Conservation (phyloP, 306 rosid species). For the Quercus agrifolia region DNA sequence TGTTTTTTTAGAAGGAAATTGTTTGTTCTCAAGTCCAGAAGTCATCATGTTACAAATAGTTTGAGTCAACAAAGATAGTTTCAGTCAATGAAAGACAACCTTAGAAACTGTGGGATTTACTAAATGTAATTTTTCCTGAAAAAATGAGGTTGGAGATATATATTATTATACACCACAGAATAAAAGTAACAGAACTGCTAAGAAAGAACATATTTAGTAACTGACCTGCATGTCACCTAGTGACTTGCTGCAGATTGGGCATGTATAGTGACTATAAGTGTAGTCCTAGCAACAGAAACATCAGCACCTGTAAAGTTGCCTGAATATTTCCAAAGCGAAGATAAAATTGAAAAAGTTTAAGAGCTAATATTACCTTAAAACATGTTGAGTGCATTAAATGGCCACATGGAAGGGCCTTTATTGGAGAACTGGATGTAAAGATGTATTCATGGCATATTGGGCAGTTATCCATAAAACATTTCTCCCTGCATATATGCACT, state of each 20-base stretch:
- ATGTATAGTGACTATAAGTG: slow-evolving; percentile 66
- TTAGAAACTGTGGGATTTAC: background rate
- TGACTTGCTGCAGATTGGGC: slow-evolving; percentile 93
- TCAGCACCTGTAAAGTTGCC: slow-evolving; percentile 23
- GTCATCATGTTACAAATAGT: background rate
- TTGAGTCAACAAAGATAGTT: no score
- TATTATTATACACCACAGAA: background rate
- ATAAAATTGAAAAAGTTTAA: slow-evolving; percentile 1
- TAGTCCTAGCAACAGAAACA: slow-evolving; percentile 64
- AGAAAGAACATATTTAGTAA: slow-evolving; percentile 16
- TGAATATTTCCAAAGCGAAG: slow-evolving; percentile 12
- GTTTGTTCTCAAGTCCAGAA: background rate
- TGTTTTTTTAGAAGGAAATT: background rate
- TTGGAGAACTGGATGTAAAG: slow-evolving; percentile 76
- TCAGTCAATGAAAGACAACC: background rate
- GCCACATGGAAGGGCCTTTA: slow-evolving; percentile 86
- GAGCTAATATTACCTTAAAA: slow-evolving; percentile 57
- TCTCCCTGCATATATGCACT: slow-evolving; percentile 78
- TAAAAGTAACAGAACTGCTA: background rate
- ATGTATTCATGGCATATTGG: slow-evolving; percentile 94
- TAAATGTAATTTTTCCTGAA: background rate
- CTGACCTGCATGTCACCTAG: slow-evolving; percentile 98
- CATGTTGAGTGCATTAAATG: slow-evolving; percentile 91
- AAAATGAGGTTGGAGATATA: slow-evolving; percentile 14
- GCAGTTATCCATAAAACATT: slow-evolving; percentile 79